Evolutionary conservation across 192 early-diverging fungal genomes (phyloP).

Genomic region (Oehlia diaphana): DNA sequence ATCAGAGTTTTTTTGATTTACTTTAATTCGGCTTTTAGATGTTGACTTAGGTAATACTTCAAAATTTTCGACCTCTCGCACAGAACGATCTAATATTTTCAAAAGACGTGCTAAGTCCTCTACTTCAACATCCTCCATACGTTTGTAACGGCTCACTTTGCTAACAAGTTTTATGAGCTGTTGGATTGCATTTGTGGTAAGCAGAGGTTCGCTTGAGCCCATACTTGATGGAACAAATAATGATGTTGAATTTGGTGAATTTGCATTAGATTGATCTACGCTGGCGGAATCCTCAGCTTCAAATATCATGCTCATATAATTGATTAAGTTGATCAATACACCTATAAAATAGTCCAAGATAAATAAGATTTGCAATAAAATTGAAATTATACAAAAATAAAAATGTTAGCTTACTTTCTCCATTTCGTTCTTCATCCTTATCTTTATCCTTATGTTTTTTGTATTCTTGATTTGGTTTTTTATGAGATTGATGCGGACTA

Average conservation of each 20-base stretch:
- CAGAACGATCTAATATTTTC: conserved; percentile 28
- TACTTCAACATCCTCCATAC: conserved; percentile 25
- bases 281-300: conserved; percentile 24
- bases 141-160: conserved; percentile 23
- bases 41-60: conserved; percentile 11
- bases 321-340: conserved; percentile 15
- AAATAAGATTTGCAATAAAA: background rate
- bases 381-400: background rate
- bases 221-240: conserved; percentile 13
- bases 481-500: background rate
- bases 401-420: conserved; percentile 13
- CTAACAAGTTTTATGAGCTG: conserved; percentile 22
- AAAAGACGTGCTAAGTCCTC: conserved; percentile 21
- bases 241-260: background rate
- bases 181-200: background rate
- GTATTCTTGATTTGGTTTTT: background rate
- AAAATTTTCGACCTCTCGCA: conserved; percentile 18
- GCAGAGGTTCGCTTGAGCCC: conserved; percentile 18
- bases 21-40: background rate
- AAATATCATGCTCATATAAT: conserved; percentile 27
- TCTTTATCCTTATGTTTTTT: conserved; percentile 26
- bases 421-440: conserved; percentile 24
- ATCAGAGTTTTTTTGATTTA: background rate
- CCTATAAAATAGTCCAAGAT: background rate
- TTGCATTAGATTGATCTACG: background rate